Conservation (phyloP, 169 alveolate genomes). For the Plasmodium vivax region DNA sequence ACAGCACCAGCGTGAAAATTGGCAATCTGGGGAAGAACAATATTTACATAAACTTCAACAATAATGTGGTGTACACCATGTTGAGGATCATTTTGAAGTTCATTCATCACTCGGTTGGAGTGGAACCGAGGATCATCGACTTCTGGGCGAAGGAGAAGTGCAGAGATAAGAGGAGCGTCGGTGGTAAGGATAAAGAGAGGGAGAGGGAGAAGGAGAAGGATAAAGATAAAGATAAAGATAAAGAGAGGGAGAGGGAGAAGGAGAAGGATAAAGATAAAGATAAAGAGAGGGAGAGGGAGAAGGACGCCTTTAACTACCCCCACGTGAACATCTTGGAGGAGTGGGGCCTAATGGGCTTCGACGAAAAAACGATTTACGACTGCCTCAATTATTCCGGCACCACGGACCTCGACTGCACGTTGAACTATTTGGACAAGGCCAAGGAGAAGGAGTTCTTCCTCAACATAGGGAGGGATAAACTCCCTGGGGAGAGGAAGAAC, state of each 20-base stretch:
- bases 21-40: constrained; percentile 54
- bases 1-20: constrained; percentile 73
- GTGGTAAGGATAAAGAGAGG: constrained; percentile 17
- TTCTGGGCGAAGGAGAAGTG: constrained; percentile 57
- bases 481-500: neutral
- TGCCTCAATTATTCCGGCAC: constrained; percentile 70
- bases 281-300: neutral
- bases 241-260: neutral
- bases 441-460: constrained; percentile 28
- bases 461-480: neutral
- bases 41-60: constrained; percentile 68
- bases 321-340: constrained; percentile 48
- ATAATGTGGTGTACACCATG: constrained; percentile 42
- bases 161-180: constrained; percentile 28
- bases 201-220: constrained; percentile 33
- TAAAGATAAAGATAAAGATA: constrained; percentile 61
- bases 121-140: constrained; percentile 46
- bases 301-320: constrained; percentile 44
- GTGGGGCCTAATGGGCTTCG: constrained; percentile 60
- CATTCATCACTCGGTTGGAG: constrained; percentile 33
- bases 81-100: constrained; percentile 61
- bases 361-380: constrained; percentile 38
- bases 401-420: constrained; percentile 47
- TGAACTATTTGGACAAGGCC: constrained; percentile 64
- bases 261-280: constrained; percentile 72